Evolutionary conservation across 2,329 filamentous ascomycete genomes (phyloP).

Genomic region (Diplodia sapinea): DNA sequence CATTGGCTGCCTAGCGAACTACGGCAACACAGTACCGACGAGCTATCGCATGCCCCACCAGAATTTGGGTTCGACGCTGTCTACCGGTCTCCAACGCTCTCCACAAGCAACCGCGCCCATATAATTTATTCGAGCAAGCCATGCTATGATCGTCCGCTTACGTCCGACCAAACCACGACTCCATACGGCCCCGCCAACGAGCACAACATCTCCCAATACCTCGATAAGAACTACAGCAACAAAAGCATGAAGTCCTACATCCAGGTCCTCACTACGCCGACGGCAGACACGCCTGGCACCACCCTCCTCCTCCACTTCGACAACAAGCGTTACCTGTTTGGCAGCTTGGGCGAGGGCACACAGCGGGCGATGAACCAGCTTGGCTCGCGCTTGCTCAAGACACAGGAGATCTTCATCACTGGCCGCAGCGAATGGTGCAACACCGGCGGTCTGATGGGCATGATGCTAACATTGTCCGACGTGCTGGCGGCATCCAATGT

Average conservation of each 20-base stretch:
- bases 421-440: slow-evolving; percentile 77
- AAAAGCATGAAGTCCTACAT: slow-evolving; percentile 52
- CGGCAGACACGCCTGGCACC: slow-evolving; percentile 85
- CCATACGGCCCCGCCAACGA: not conserved
- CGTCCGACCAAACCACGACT: not conserved
- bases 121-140: slow-evolving; percentile 15
- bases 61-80: not conserved
- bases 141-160: slow-evolving; percentile 9
- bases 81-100: not conserved
- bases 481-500: slow-evolving; percentile 56
- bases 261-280: slow-evolving; percentile 80
- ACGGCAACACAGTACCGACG: not conserved
- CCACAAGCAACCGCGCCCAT: not conserved
- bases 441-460: slow-evolving; percentile 81
- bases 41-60: not conserved
- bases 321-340: slow-evolving; percentile 82
- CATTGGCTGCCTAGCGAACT: too few species aligned
- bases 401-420: slow-evolving; percentile 81
- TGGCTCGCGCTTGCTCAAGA: slow-evolving; percentile 67
- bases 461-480: slow-evolving; percentile 84
- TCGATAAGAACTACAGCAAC: not conserved
- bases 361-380: slow-evolving; percentile 77
- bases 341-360: slow-evolving; percentile 80
- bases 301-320: slow-evolving; percentile 80
- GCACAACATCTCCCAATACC: not conserved